A percentile compares a stretch with the other conserved stretches of the same genome.
These are phyloP conservation scores for Citrullus colocynthis DNA, from an alignment of 306 rosid species.

Conservation along the genomic window DNA sequence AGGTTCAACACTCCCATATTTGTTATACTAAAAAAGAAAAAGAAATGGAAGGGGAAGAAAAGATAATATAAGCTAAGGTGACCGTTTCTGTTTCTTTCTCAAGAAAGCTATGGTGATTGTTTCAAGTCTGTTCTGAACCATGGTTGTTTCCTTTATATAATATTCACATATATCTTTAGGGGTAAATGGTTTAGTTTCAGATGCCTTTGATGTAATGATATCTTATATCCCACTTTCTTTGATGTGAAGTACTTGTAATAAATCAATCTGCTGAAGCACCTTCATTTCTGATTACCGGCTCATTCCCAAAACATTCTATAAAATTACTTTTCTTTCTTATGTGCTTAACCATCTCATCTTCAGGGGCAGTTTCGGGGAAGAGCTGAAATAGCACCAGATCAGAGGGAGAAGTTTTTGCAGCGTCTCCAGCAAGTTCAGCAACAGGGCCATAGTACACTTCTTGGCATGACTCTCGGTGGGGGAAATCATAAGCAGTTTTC, in stretches of 20 bases:
- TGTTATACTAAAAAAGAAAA: not conserved
- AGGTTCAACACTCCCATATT: not conserved
- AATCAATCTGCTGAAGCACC: not conserved
- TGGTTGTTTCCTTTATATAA: not conserved
- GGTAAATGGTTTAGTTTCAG: not conserved
- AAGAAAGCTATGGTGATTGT: not conserved
- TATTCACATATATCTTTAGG: not conserved
- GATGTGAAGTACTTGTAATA: not conserved
- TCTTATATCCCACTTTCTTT: not conserved
- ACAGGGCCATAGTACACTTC: conserved; percentile 73
- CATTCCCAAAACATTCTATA: not conserved
- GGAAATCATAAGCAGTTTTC: conserved; percentile 80
- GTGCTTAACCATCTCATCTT: conserved; percentile 17
- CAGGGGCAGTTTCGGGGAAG: conserved; percentile 84
- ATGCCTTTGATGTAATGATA: not conserved
- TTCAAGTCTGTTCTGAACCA: not conserved
- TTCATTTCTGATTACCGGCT: not conserved
- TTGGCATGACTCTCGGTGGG: conserved; percentile 67
- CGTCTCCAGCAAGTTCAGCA: conserved; percentile 91
- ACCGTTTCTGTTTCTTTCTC: not conserved
- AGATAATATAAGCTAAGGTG: not conserved
- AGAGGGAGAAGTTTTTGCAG: conserved; percentile 91
- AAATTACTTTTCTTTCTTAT: conserved; percentile 7
- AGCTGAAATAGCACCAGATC: conserved; percentile 95
- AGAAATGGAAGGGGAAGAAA: not conserved